Base-by-base conservation (phyloP, 2,329 filamentous ascomycete genomes). In the Sphaerulina populicola region DNA sequence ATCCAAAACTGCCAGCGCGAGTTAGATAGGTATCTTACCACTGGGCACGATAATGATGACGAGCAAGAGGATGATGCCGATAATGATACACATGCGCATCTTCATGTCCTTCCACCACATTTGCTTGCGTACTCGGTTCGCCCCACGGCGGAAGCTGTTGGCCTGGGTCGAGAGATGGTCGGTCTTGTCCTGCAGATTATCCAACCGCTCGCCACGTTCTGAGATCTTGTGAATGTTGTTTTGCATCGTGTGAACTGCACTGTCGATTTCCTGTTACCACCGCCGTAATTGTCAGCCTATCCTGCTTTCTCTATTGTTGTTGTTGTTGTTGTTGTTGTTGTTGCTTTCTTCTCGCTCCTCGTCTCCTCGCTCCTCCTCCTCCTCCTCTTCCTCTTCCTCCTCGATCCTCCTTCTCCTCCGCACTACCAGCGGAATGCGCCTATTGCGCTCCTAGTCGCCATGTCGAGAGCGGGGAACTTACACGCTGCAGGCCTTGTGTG, bases 91-190 rank as follows among this genome's bases (percentile, higher is more conserved):
- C 78, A 96, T 93, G 71, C 93, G 84, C 93, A 98, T 98, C 82
- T 97, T 97, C 88, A 96, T 94, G 68, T 97, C 91, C 80, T 97
- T 97, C 91, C 90, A 97, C 91, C 91, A 97, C 91, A 97, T 97
- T 73, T 94, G 84, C 72, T 76, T 76, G 71, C 93, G 83, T 63
- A 98, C 91, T 64, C 88, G 79, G 77, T 97, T 98, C 72, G 94
- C 93, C 59, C 93, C 91, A 61, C 90, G 85, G 66, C 90, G 88
- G 81, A 98, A 98, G 57, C 88, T 89, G 71, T 95, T 89, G 53
- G 93, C 91, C 33, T 90, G 95, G 57, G 85, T 82, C 54, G 90
- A 90, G 61, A 98, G 79, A 73, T 94, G 94, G 75, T 96, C 73
- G 60, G 87, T 96, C 80, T 95, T 94, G 71, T 93, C 86, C 74